A percentile compares a stretch with the other conserved stretches of the same genome.
phyloP scores from a whole-genome alignment of 768 basidiomycete species.

The Cubamyces lactineus region DNA sequence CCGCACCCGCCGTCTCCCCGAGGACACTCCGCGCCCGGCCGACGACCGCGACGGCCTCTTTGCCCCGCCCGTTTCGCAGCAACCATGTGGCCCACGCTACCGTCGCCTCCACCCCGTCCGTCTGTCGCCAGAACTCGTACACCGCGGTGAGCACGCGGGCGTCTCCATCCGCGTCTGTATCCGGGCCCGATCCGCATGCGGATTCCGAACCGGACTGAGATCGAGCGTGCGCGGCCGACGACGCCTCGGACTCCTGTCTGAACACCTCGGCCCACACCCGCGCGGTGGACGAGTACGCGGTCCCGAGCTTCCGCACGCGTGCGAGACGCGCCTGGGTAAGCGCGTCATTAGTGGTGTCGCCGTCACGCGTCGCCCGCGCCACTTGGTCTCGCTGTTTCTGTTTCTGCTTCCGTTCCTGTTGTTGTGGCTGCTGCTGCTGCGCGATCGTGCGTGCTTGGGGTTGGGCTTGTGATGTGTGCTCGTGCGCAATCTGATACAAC shows the following conservation, averaged over 20 bases:
- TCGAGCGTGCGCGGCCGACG: slow-evolving; percentile 3
- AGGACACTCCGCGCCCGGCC: slow-evolving; percentile 37
- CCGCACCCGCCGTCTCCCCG: slow-evolving; percentile 33
- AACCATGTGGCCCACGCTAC: slow-evolving; percentile 54
- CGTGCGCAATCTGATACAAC: slow-evolving; percentile 27
- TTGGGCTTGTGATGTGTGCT: neutral
- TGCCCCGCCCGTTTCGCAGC: slow-evolving; percentile 43
- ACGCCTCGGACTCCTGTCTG: slow-evolving; percentile 29
- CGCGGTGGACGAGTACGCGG: slow-evolving; percentile 46
- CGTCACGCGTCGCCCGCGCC: neutral
- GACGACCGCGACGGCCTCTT: slow-evolving; percentile 44
- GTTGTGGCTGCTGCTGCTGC: slow-evolving; percentile 6
- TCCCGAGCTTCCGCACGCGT: slow-evolving; percentile 45
- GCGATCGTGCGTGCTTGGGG: slow-evolving; percentile 1
- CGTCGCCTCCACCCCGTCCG: slow-evolving; percentile 43
- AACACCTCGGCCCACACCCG: slow-evolving; percentile 51
- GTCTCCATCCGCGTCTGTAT: slow-evolving; percentile 12
- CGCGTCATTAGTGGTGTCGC: neutral
- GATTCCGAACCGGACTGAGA: neutral
- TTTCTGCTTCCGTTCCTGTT: neutral
- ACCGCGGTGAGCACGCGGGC: slow-evolving; percentile 39
- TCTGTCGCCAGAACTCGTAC: slow-evolving; percentile 48
- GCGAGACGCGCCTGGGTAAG: slow-evolving; percentile 24
- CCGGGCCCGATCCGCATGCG: slow-evolving; percentile 24
- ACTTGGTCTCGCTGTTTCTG: slow-evolving; percentile 6